A percentile compares a stretch with the other conserved stretches of the same genome.
Evolutionary conservation across 768 basidiomycete species (phyloP).

Genomic region (Mycena albidolilacea): DNA sequence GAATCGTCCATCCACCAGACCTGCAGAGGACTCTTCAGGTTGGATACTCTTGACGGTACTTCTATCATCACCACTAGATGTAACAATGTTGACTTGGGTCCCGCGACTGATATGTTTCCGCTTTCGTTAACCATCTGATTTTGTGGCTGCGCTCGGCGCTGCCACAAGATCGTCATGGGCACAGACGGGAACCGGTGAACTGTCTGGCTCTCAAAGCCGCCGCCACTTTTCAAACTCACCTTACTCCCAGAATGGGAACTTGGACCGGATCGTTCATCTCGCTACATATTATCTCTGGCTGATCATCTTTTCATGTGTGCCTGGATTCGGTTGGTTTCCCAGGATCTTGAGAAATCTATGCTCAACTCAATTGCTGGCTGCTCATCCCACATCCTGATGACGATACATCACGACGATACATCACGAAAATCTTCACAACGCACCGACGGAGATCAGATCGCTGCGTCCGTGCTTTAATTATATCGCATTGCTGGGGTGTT

Average conservation of each 20-base stretch:
- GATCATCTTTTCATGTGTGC: slow-evolving; percentile 5
- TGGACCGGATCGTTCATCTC: neutral
- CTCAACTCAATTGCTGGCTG: slow-evolving; percentile 6
- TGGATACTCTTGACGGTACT: neutral
- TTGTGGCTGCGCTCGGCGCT: neutral
- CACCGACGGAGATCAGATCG: slow-evolving; percentile 20
- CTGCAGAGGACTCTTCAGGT: too few relatives aligned
- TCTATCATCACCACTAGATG: slow-evolving; percentile 4
- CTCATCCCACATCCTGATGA: neutral
- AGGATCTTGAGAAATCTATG: slow-evolving; percentile 11
- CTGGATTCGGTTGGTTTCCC: neutral
- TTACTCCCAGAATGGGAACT: neutral
- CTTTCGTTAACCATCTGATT: neutral
- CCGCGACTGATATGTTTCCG: neutral
- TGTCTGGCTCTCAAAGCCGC: neutral
- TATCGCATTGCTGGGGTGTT: neutral
- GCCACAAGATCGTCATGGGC: neutral
- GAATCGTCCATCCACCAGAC: too few relatives aligned
- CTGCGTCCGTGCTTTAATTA: neutral
- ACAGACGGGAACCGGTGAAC: neutral
- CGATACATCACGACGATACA: neutral
- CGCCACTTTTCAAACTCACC: neutral
- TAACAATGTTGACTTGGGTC: neutral
- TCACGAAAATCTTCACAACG: slow-evolving; percentile 4
- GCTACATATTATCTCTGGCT: slow-evolving; percentile 9